Conservation (phyloP, 768 basidiomycete species). For the Psilocybe tampanensis region DNA sequence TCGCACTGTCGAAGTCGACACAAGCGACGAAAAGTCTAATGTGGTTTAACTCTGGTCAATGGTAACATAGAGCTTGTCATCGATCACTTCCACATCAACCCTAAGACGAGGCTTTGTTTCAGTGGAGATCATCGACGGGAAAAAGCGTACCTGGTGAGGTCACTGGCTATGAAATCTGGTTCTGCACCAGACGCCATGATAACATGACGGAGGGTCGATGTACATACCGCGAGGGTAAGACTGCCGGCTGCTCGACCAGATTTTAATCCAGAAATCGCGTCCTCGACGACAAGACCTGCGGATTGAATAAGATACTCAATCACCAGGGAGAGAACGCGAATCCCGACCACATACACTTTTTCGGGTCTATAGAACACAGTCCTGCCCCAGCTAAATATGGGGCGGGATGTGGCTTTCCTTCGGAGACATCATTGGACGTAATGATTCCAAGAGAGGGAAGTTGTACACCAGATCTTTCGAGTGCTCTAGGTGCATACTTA, state of each 20-base stretch:
- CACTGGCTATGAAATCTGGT: slow-evolving; percentile 68
- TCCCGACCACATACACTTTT: slow-evolving; percentile 51
- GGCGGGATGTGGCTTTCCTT: slow-evolving; percentile 87
- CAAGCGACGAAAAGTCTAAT: no score
- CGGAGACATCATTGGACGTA: slow-evolving; percentile 69
- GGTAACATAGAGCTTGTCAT: slow-evolving; percentile 35
- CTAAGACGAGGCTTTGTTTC: slow-evolving; percentile 27
- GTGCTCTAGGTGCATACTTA: slow-evolving; percentile 68
- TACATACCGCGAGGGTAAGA: slow-evolving; percentile 80
- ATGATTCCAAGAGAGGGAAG: slow-evolving; percentile 62
- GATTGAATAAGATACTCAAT: neutral
- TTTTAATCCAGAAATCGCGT: slow-evolving; percentile 82
- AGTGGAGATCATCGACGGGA: neutral
- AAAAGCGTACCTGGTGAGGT: slow-evolving; percentile 61
- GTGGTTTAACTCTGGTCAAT: neutral
- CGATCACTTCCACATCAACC: slow-evolving; percentile 45
- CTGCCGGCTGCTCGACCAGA: slow-evolving; percentile 79
- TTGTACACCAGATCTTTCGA: slow-evolving; percentile 63
- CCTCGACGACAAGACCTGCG: slow-evolving; percentile 84
- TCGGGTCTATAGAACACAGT: slow-evolving; percentile 54
- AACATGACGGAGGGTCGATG: slow-evolving; percentile 63
- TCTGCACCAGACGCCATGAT: slow-evolving; percentile 54
- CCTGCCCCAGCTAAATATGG: slow-evolving; percentile 83
- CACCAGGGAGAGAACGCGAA: neutral
- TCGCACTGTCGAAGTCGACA: no score